A percentile compares a stretch with the other conserved stretches of the same genome.
Evolutionary conservation across 1,284 basidiomycete species (phyloP).

Genomic region (Cryptococcus sp.): DNA sequence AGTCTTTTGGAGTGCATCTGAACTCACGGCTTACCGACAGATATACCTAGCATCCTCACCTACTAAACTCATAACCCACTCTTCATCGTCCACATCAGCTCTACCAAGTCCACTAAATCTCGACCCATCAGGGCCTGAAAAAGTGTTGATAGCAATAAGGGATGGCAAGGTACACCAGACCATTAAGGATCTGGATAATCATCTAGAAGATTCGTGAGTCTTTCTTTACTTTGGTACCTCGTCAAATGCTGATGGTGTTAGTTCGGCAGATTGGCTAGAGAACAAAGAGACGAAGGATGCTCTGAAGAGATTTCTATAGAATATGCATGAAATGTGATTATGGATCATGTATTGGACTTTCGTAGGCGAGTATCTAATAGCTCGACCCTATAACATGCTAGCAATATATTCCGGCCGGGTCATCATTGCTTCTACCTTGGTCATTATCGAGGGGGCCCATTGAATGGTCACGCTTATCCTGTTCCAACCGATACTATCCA

Average conservation of each 20-base stretch:
- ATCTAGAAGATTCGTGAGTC: constrained; percentile 45
- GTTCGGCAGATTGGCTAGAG: neutral
- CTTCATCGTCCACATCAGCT: no score
- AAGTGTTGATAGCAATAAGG: constrained; percentile 25
- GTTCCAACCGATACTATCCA: neutral
- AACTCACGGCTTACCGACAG: neutral
- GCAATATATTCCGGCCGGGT: no score
- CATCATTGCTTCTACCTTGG: no score
- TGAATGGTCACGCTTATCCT: no score
- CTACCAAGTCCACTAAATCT: neutral
- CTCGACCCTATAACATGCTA: no score
- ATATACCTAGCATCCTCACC: constrained; percentile 10
- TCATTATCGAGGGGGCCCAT: no score
- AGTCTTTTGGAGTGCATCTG: no score
- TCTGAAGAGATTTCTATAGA: neutral
- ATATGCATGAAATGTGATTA: no score
- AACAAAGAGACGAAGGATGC: neutral
- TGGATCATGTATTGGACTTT: no score
- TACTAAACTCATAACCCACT: no score
- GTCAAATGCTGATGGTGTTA: neutral
- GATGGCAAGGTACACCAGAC: constrained; percentile 20
- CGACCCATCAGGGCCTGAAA: constrained; percentile 9
- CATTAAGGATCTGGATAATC: constrained; percentile 46
- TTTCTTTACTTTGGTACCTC: neutral
- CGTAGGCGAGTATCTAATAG: no score